A percentile compares a stretch with the other conserved stretches of the same genome.
These are phyloP conservation scores for Raphidocelis subcapitata DNA, from an alignment of 139 green algal species.

Conservation along the genomic window DNA sequence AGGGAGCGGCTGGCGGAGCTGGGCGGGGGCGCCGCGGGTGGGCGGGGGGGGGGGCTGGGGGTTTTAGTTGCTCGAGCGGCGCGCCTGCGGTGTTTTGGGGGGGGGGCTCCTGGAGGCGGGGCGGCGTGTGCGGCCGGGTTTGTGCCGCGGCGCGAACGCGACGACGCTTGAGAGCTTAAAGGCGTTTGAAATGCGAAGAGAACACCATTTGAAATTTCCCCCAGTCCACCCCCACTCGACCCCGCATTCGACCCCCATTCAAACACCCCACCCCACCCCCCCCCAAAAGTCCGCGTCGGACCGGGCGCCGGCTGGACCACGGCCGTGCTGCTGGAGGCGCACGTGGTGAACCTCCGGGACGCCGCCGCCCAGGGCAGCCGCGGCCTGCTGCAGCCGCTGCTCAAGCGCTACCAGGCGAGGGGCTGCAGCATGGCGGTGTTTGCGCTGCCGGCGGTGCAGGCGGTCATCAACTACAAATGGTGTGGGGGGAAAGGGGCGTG, in stretches of 20 bases:
- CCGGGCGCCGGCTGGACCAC: conserved; percentile 4
- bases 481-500: too few species aligned
- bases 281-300: too few species aligned
- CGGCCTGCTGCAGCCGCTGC: conserved; percentile 54
- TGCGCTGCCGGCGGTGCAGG: conserved; percentile 50
- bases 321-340: conserved; percentile 34
- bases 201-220: too few species aligned
- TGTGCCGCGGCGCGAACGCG: too few species aligned
- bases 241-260: too few species aligned
- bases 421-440: conserved; percentile 46
- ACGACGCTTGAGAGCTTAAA: too few species aligned
- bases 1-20: conserved; percentile 1
- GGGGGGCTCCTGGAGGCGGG: too few species aligned
- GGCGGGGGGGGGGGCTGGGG: neutral
- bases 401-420: conserved; percentile 46
- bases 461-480: conserved; percentile 28
- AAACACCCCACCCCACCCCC: neutral
- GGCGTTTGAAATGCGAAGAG: too few species aligned
- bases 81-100: too few species aligned
- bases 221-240: too few species aligned
- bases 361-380: conserved; percentile 38
- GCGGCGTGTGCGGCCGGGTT: too few species aligned
- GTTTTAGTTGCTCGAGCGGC: too few species aligned
- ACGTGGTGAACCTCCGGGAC: conserved; percentile 47
- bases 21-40: neutral